These are phyloP conservation scores for Malus hybrid DNA, from an alignment of 331 rosid species.

Conservation along the genomic window DNA sequence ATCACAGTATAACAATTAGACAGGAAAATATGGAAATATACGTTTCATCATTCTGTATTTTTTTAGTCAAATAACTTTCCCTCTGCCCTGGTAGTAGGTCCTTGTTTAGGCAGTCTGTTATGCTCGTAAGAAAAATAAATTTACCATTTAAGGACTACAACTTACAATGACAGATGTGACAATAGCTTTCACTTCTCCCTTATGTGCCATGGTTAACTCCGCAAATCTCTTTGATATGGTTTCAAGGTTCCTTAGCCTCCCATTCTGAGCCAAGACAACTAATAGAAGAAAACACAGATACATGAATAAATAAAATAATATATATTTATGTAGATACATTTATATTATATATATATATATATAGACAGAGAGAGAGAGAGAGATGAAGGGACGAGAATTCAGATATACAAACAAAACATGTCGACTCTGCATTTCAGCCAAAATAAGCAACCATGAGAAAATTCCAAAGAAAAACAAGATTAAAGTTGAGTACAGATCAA, in stretches of 20 bases:
- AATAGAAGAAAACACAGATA: neutral
- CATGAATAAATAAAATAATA: too few species aligned
- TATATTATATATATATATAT: neutral
- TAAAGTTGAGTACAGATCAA: too few species aligned
- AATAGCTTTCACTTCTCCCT: conserved; percentile 74
- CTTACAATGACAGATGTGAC: conserved; percentile 83
- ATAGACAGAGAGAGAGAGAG: too few species aligned
- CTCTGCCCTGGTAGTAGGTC: neutral
- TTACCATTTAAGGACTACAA: neutral
- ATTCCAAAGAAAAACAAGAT: too few species aligned
- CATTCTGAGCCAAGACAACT: conserved; percentile 57
- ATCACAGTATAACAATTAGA: conserved; percentile 9
- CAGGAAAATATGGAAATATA: neutral
- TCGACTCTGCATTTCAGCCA: too few species aligned
- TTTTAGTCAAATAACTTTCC: neutral
- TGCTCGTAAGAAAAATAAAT: neutral
- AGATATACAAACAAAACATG: neutral
- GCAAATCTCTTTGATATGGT: conserved; percentile 55
- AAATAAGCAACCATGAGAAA: too few species aligned
- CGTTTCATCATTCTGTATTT: neutral
- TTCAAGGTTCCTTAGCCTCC: conserved; percentile 65
- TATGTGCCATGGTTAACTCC: conserved; percentile 80
- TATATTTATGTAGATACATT: too few species aligned
- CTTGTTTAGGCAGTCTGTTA: neutral
- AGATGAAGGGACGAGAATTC: neutral